Evolutionary conservation across 116 monocot genomes (phyloP).

Genomic region (Cymodocea nodosa): DNA sequence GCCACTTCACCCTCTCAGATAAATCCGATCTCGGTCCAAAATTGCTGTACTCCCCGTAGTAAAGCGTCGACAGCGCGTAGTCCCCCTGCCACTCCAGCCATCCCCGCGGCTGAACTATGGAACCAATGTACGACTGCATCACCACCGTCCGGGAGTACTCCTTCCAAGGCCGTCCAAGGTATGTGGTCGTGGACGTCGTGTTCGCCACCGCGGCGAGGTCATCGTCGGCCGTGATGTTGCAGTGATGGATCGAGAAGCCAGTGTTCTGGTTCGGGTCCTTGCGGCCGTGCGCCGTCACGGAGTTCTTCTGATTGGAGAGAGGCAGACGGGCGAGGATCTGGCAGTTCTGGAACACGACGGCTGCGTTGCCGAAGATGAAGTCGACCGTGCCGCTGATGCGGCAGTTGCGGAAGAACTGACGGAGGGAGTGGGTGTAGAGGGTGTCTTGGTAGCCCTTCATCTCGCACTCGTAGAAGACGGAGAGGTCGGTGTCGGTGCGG

Average conservation of each 20-base stretch:
- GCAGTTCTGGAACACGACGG: slow-evolving; percentile 72
- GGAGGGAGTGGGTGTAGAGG: slow-evolving; percentile 74
- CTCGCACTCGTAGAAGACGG: slow-evolving; percentile 43
- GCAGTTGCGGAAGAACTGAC: slow-evolving; percentile 81
- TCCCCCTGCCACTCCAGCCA: slow-evolving; percentile 40
- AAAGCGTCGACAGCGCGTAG: slow-evolving; percentile 32
- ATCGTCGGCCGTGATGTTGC: slow-evolving; percentile 42
- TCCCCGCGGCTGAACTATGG: slow-evolving; percentile 22
- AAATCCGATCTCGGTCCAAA: slow-evolving; percentile 22
- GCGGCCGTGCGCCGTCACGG: slow-evolving; percentile 70
- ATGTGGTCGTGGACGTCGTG: slow-evolving; percentile 6
- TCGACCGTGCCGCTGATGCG: slow-evolving; percentile 56
- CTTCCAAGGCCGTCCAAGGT: slow-evolving; percentile 53
- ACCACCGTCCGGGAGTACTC: slow-evolving; percentile 41
- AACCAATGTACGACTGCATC: slow-evolving; percentile 37
- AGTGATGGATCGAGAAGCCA: slow-evolving; percentile 59
- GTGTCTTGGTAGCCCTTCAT: slow-evolving; percentile 73
- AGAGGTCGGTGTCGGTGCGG: slow-evolving; percentile 34
- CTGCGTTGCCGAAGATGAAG: slow-evolving; percentile 73
- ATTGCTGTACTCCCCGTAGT: slow-evolving; percentile 53
- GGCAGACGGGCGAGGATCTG: slow-evolving; percentile 26
- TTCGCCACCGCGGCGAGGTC: slow-evolving; percentile 4
- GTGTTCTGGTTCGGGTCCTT: slow-evolving; percentile 49
- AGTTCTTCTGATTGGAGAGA: slow-evolving; percentile 54
- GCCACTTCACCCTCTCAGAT: slow-evolving; percentile 33